Evolutionary conservation across 2,329 filamentous ascomycete genomes (phyloP).

Genomic region (Leptographium flavum): DNA sequence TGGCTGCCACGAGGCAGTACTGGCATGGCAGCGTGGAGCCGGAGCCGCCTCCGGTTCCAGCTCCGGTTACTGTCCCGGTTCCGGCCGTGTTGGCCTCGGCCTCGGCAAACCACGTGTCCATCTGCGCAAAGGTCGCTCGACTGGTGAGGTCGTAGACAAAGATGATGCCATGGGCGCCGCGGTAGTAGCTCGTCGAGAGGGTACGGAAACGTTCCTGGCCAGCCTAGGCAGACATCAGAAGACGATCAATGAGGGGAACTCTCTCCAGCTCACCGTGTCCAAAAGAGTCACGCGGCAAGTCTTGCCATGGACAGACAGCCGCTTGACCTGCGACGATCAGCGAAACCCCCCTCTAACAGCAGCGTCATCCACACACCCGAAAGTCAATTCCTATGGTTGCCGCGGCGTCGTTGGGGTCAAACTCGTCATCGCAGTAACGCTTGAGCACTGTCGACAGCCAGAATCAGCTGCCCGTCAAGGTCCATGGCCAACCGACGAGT

Average conservation of each 20-base stretch:
- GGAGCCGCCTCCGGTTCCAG: conserved; percentile 14
- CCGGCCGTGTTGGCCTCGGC: conserved; percentile 32
- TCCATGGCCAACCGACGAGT: not conserved
- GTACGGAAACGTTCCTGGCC: conserved; percentile 35
- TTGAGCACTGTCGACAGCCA: conserved; percentile 34
- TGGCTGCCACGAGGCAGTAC: conserved; percentile 28
- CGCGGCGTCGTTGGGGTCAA: conserved; percentile 37
- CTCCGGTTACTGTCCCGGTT: too few species aligned
- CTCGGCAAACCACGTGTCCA: conserved; percentile 41
- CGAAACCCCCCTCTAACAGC: too few species aligned
- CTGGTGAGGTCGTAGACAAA: conserved; percentile 35
- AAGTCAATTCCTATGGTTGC: conserved; percentile 45
- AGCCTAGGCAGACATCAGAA: conserved; percentile 16
- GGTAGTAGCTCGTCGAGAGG: conserved; percentile 35
- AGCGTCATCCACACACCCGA: conserved; percentile 23
- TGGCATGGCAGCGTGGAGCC: conserved; percentile 2
- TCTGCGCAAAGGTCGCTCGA: conserved; percentile 33
- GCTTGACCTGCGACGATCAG: conserved; percentile 28
- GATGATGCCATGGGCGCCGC: conserved; percentile 33
- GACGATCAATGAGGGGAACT: not conserved
- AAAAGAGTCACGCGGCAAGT: conserved; percentile 38
- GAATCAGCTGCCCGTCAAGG: not conserved
- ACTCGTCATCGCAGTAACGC: conserved; percentile 42
- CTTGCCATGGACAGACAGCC: conserved; percentile 34
- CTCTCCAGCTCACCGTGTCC: conserved; percentile 26